Percentiles rank a stretch among this genome's conserved stretches.
Conservation (phyloP, 1,139 yeast genomes). For the Yamadazyma diospyri region DNA sequence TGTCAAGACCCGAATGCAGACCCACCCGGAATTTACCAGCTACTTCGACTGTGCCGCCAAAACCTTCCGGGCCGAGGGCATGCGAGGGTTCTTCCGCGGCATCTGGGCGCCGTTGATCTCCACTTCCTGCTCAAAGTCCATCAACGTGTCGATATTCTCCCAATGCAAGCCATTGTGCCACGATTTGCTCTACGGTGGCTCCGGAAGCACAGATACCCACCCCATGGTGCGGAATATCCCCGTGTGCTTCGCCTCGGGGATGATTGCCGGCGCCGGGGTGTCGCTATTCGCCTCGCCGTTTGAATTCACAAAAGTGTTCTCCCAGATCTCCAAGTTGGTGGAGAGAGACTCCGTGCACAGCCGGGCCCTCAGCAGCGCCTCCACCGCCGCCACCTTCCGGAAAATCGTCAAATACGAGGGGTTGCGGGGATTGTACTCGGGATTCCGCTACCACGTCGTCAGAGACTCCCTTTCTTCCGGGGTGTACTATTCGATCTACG, state of each 20-base stretch:
- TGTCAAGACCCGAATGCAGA: slow-evolving; percentile 80
- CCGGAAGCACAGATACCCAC: slow-evolving; percentile 16
- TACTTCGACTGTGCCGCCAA: slow-evolving; percentile 56
- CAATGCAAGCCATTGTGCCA: slow-evolving; percentile 49
- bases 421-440: slow-evolving; percentile 62
- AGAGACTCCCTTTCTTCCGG: slow-evolving; percentile 75
- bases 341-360: slow-evolving; percentile 16
- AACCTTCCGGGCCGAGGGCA: slow-evolving; percentile 62
- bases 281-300: slow-evolving; percentile 78
- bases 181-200: slow-evolving; percentile 20
- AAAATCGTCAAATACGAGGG: slow-evolving; percentile 61
- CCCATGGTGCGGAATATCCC: slow-evolving; percentile 58
- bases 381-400: slow-evolving; percentile 39
- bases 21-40: slow-evolving; percentile 57
- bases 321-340: slow-evolving; percentile 61
- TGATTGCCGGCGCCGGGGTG: slow-evolving; percentile 62
- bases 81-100: slow-evolving; percentile 73
- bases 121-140: slow-evolving; percentile 61
- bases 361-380: slow-evolving; percentile 13
- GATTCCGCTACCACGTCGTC: slow-evolving; percentile 60
- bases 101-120: slow-evolving; percentile 68
- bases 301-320: slow-evolving; percentile 77
- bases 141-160: slow-evolving; percentile 67
- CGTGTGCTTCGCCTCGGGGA: slow-evolving; percentile 63
- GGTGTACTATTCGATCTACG: slow-evolving; percentile 71